phyloP scores from a whole-genome alignment of 257 asterid genomes.

The Nicotiana knightiana region DNA sequence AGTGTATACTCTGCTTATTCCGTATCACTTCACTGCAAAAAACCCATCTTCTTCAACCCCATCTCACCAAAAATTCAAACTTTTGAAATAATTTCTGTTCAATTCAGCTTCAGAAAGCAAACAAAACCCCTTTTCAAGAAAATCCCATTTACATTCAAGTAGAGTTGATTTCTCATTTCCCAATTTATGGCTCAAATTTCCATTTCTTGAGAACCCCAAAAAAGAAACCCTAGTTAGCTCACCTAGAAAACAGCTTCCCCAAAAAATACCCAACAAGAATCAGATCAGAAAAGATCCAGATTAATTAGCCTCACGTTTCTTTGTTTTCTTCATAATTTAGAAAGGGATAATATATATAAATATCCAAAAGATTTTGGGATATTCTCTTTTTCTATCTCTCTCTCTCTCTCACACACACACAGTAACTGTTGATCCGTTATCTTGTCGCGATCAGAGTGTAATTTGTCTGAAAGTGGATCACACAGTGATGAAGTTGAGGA shows the following conservation, averaged over 20 bases:
- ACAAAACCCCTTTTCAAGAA: neutral
- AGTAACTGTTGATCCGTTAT: constrained; percentile 6
- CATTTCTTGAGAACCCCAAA: neutral
- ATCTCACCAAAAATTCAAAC: neutral
- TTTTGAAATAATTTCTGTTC: neutral
- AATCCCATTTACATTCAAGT: neutral
- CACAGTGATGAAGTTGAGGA: neutral
- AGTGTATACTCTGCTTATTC: neutral
- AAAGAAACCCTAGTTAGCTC: neutral
- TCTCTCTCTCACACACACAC: neutral
- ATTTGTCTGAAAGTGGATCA: constrained; percentile 4
- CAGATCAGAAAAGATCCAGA: constrained; percentile 5
- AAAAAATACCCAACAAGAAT: neutral
- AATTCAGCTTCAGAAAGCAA: neutral
- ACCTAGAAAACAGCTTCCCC: neutral
- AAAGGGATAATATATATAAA: neutral
- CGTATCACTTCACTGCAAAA: neutral
- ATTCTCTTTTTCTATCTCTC: neutral
- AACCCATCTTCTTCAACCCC: neutral
- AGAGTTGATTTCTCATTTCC: neutral
- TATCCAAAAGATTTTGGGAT: constrained; percentile 2
- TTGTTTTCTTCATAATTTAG: constrained; percentile 1
- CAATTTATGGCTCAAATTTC: neutral
- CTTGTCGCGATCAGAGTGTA: neutral
- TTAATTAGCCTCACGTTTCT: constrained; percentile 3